Percentiles rank a stretch among this genome's conserved stretches.
These are phyloP conservation scores for Eucalyptus regnans DNA, from an alignment of 345 rosid genomes.

Conservation along the genomic window DNA sequence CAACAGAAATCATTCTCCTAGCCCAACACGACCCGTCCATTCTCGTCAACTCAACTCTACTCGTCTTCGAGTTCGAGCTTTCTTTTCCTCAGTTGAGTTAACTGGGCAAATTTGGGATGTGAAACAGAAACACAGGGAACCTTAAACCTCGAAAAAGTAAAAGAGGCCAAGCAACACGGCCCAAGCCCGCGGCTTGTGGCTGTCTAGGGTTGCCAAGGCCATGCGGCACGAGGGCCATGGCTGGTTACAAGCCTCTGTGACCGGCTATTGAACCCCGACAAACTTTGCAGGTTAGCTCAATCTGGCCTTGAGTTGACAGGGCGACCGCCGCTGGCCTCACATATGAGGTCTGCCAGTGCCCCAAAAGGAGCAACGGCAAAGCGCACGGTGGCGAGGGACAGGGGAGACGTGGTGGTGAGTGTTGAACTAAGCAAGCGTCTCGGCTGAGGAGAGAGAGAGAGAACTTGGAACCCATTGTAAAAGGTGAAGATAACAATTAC, in stretches of 20 bases:
- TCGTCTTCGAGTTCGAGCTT: no score
- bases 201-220: not conserved
- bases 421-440: not conserved
- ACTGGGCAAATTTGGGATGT: no score
- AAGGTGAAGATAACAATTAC: not conserved
- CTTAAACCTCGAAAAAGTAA: no score
- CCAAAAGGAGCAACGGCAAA: not conserved
- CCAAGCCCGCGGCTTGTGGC: not conserved
- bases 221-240: not conserved
- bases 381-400: not conserved
- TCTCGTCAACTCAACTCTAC: no score
- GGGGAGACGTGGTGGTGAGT: not conserved
- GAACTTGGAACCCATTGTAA: not conserved
- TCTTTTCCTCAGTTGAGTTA: no score
- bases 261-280: not conserved
- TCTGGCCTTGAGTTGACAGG: not conserved
- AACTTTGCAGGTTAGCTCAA: not conserved
- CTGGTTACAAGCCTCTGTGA: not conserved
- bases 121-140: no score
- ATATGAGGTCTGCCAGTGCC: not conserved
- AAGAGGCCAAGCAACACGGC: no score
- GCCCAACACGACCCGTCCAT: not conserved
- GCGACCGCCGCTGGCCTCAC: not conserved
- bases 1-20: not conserved
- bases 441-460: not conserved